Evolutionary conservation across 495 filamentous ascomycete species (phyloP).

Genomic region (Annulohypoxylon nitens): DNA sequence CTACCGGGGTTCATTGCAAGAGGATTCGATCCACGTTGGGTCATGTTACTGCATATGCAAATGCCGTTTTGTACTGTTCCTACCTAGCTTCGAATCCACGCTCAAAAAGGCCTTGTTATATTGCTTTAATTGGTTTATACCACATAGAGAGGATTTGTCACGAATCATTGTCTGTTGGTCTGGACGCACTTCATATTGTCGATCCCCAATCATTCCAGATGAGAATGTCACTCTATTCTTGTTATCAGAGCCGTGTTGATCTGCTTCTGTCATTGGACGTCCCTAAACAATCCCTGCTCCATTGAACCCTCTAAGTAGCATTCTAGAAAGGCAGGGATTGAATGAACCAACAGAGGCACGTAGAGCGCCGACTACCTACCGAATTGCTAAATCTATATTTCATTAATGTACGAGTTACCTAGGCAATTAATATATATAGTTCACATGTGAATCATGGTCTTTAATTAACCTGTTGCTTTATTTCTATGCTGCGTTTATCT

Average conservation of each 20-base stretch:
- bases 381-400: no score
- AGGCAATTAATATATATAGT: neutral
- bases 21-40: neutral
- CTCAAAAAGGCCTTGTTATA: neutral
- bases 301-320: neutral
- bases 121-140: neutral
- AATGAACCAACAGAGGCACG: neutral
- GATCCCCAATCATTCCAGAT: neutral
- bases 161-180: neutral
- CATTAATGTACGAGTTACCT: neutral
- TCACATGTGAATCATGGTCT: neutral
- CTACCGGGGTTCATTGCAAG: slow-evolving; percentile 9
- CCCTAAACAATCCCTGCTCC: neutral
- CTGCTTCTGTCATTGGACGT: neutral
- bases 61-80: neutral
- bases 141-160: neutral
- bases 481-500: neutral
- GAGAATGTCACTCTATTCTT: neutral
- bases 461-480: neutral
- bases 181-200: neutral
- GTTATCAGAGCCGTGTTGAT: slow-evolving; percentile 5
- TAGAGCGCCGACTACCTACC: neutral
- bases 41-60: slow-evolving; percentile 1
- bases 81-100: neutral
- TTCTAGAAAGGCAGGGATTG: neutral